Conservation (phyloP, 495 filamentous ascomycete species). For the Talaromyces nanjingensis region DNA sequence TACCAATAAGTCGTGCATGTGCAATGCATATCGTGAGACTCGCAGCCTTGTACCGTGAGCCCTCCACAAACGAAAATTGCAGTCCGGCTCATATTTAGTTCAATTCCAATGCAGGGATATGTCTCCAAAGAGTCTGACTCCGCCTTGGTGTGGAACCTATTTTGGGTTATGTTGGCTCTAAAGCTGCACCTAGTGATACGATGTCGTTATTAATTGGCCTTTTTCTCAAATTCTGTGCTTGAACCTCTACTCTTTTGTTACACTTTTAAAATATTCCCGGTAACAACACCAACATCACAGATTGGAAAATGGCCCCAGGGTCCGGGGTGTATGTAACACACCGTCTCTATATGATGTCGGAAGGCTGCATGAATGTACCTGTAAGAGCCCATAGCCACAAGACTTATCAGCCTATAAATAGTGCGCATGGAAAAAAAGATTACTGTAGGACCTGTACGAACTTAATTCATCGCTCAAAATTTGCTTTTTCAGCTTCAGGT, state of each 20-base stretch:
- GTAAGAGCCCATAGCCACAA: not conserved
- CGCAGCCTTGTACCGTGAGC: not conserved
- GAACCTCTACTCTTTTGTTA: not conserved
- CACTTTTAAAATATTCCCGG: not conserved
- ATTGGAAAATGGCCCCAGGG: not conserved
- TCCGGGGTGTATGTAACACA: not conserved
- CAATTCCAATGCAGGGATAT: not conserved
- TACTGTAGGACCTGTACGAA: not conserved
- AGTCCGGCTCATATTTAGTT: not conserved
- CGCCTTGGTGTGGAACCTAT: not conserved
- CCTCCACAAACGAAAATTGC: not conserved
- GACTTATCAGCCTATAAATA: not conserved
- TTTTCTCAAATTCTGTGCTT: not conserved
- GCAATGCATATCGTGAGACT: not conserved
- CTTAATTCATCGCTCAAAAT: not conserved
- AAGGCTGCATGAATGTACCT: not conserved
- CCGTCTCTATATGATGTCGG: not conserved
- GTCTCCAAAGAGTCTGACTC: not conserved
- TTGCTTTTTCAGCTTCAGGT: not conserved
- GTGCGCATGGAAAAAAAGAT: not conserved
- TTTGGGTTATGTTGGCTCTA: not conserved
- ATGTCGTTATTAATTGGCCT: not conserved
- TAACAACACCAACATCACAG: not conserved
- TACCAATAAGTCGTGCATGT: not conserved
- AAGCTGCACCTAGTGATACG: not conserved